phyloP scores from a whole-genome alignment of 1,284 basidiomycete species.

The Xerocomus tenax region DNA sequence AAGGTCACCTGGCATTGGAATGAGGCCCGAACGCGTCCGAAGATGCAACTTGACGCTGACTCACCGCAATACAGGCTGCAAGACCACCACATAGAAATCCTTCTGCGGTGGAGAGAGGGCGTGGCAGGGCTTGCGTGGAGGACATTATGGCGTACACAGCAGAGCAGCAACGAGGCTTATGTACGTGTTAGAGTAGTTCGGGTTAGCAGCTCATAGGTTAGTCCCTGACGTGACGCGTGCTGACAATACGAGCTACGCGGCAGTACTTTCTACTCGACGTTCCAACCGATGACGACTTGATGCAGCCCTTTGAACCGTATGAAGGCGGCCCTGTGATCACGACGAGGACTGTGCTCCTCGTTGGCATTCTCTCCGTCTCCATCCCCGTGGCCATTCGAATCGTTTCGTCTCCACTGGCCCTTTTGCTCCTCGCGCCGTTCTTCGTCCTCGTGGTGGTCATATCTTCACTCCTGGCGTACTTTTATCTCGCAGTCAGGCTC shows the following conservation, averaged over 20 bases:
- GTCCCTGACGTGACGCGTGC: neutral
- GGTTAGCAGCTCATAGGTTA: neutral
- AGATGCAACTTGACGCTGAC: neutral
- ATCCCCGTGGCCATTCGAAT: slow-evolving; percentile 48
- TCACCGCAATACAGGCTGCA: slow-evolving; percentile 80
- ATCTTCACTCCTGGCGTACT: slow-evolving; percentile 44
- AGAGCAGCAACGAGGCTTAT: slow-evolving; percentile 5
- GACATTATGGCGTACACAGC: slow-evolving; percentile 16
- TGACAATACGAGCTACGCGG: neutral
- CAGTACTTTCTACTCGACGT: too few species aligned
- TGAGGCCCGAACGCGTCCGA: slow-evolving; percentile 4
- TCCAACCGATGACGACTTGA: neutral
- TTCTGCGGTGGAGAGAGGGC: slow-evolving; percentile 57
- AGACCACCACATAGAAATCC: slow-evolving; percentile 80
- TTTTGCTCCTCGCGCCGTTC: slow-evolving; percentile 57
- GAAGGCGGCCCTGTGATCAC: slow-evolving; percentile 31
- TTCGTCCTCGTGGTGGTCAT: slow-evolving; percentile 44
- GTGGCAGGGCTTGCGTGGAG: slow-evolving; percentile 10
- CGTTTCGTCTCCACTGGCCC: slow-evolving; percentile 53
- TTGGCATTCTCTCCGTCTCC: slow-evolving; percentile 47
- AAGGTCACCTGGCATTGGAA: slow-evolving; percentile 55
- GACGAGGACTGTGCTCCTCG: slow-evolving; percentile 42
- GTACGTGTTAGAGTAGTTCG: neutral
- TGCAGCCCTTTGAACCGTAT: neutral
- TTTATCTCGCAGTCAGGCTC: slow-evolving; percentile 50